Evolutionary conservation across 257 asterid genomes (phyloP).

Genomic region (Gentiana macrophylla): DNA sequence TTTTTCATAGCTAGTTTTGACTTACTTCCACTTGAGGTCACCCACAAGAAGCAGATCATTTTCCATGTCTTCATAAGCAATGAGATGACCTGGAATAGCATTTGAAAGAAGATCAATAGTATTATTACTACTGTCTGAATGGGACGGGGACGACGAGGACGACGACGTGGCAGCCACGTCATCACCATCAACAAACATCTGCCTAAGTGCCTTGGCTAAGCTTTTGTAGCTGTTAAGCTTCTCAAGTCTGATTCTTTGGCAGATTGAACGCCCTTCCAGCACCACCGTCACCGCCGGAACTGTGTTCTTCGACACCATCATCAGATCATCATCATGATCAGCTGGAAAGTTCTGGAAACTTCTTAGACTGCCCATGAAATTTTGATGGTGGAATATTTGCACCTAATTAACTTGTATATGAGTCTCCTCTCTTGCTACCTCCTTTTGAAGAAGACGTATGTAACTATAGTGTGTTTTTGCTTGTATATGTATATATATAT

Average conservation of each 20-base stretch:
- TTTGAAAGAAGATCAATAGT: constrained; percentile 56
- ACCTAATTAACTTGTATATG: constrained; percentile 3
- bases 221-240: constrained; percentile 48
- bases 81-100: constrained; percentile 62
- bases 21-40: constrained; percentile 80
- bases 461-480: too few species aligned
- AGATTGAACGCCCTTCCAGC: constrained; percentile 68
- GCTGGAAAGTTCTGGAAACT: constrained; percentile 15
- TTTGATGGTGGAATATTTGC: neutral
- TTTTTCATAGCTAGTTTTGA: neutral
- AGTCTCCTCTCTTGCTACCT: constrained; percentile 27
- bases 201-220: constrained; percentile 52
- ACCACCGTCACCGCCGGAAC: constrained; percentile 75
- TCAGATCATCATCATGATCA: constrained; percentile 33
- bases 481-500: too few species aligned
- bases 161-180: neutral
- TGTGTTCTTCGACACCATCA: constrained; percentile 21
- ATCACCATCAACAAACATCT: constrained; percentile 44
- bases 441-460: constrained; percentile 15
- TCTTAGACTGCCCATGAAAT: constrained; percentile 1
- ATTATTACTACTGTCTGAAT: neutral
- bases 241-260: constrained; percentile 72
- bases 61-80: constrained; percentile 80
- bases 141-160: neutral
- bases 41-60: constrained; percentile 80